phyloP scores from a whole-genome alignment of 2,329 filamentous ascomycete species.

The Stromatinia cepivora region DNA sequence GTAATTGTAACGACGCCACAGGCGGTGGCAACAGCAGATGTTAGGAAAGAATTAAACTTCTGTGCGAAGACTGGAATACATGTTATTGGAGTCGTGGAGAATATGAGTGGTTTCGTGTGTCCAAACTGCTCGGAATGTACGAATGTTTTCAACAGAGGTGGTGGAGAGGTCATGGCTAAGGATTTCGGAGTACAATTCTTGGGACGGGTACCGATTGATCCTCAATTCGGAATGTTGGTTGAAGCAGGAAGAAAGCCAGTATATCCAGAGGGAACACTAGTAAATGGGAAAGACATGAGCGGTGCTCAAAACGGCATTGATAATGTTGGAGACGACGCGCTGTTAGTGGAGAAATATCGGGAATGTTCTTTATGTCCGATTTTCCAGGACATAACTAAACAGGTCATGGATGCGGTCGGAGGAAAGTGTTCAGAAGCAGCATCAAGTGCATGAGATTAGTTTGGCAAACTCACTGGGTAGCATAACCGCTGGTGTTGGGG shows the following conservation, averaged over 20 bases:
- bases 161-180: constrained; percentile 82
- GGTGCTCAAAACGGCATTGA: constrained; percentile 36
- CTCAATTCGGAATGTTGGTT: constrained; percentile 83
- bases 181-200: constrained; percentile 84
- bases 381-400: constrained; percentile 64
- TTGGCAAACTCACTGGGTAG: background rate
- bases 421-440: constrained; percentile 9
- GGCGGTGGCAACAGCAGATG: constrained; percentile 88
- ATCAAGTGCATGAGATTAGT: background rate
- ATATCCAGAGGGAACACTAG: constrained; percentile 67
- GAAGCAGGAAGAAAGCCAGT: constrained; percentile 68
- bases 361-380: constrained; percentile 69
- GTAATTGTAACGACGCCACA: constrained; percentile 97
- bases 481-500: constrained; percentile 6
- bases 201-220: constrained; percentile 87
- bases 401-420: constrained; percentile 46
- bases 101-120: constrained; percentile 93
- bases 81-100: constrained; percentile 89
- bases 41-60: constrained; percentile 84
- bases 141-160: constrained; percentile 89
- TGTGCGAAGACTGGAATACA: constrained; percentile 80
- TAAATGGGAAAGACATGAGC: constrained; percentile 57
- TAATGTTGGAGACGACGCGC: constrained; percentile 40
- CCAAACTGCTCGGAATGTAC: constrained; percentile 80
- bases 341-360: constrained; percentile 70